Evolutionary conservation across 1,284 basidiomycete species (phyloP).

Genomic region (Lignosus rhinocerotis): DNA sequence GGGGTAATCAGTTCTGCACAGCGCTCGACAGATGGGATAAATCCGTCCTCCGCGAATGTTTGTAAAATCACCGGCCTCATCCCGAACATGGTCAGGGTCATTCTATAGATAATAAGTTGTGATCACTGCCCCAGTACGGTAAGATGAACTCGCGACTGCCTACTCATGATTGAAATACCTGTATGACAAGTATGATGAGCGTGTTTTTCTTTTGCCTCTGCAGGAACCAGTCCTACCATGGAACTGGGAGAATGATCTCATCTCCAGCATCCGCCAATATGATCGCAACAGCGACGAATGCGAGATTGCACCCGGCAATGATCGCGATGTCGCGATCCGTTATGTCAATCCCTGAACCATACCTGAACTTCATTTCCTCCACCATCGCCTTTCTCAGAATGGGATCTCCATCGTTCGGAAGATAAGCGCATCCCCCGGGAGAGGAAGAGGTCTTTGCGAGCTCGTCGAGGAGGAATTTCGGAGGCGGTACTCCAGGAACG

Average conservation of each 20-base stretch:
- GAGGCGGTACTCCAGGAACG: conserved; percentile 69
- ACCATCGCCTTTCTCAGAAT: conserved; percentile 59
- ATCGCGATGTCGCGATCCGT: conserved; percentile 56
- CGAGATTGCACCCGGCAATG: conserved; percentile 72
- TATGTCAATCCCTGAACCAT: conserved; percentile 53
- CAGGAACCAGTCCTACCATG: conserved; percentile 50
- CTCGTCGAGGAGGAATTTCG: conserved; percentile 50
- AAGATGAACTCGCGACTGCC: not conserved
- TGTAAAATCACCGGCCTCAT: conserved; percentile 64
- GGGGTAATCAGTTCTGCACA: conserved; percentile 54
- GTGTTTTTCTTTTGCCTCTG: not conserved
- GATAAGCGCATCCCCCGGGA: conserved; percentile 59
- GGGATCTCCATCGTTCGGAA: conserved; percentile 65
- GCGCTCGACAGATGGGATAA: conserved; percentile 55
- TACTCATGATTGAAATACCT: conserved; percentile 82
- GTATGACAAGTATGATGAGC: not conserved
- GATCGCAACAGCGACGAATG: conserved; percentile 67
- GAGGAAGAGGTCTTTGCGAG: conserved; percentile 49
- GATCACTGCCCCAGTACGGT: not conserved
- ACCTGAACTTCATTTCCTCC: conserved; percentile 65
- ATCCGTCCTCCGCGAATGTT: conserved; percentile 57
- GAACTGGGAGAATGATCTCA: conserved; percentile 78
- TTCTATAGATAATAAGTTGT: conserved; percentile 41
- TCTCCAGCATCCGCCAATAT: conserved; percentile 72
- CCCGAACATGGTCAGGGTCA: conserved; percentile 70